A percentile compares a stretch with the other conserved stretches of the same genome.
Evolutionary conservation across 305 asterid genomes (phyloP).

Genomic region (Ajuga reptans): DNA sequence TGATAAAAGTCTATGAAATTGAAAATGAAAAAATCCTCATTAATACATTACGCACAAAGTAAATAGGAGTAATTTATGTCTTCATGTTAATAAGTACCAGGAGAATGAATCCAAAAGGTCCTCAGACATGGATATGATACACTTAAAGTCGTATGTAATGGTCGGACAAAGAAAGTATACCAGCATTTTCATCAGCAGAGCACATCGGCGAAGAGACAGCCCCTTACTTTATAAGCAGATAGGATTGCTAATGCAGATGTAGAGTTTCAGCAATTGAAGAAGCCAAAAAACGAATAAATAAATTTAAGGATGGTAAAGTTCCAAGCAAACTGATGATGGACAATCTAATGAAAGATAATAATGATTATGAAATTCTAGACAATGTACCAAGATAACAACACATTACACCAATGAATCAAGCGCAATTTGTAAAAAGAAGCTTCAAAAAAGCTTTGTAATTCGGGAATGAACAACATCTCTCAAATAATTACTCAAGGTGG

Average conservation of each 20-base stretch:
- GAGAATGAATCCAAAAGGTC: background rate
- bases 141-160: no score
- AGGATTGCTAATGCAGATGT: no score
- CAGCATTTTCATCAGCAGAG: no score
- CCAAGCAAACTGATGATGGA: background rate
- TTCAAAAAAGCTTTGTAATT: background rate
- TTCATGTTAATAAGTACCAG: background rate
- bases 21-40: no score
- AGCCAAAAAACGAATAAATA: background rate
- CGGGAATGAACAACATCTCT: no score
- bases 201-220: no score
- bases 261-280: no score
- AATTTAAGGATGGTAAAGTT: background rate
- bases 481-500: no score
- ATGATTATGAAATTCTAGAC: background rate
- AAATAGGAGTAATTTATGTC: background rate
- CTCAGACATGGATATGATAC: background rate
- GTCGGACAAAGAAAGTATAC: no score
- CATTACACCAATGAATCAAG: background rate
- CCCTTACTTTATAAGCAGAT: no score
- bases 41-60: background rate
- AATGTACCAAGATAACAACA: background rate
- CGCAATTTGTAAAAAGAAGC: background rate
- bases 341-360: background rate
- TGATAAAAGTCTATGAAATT: background rate